Evolutionary conservation across 495 filamentous ascomycete genomes (phyloP), one percentile per base, ranked within the genome.

Genomic region (Tetracladium setigerum): DNA sequence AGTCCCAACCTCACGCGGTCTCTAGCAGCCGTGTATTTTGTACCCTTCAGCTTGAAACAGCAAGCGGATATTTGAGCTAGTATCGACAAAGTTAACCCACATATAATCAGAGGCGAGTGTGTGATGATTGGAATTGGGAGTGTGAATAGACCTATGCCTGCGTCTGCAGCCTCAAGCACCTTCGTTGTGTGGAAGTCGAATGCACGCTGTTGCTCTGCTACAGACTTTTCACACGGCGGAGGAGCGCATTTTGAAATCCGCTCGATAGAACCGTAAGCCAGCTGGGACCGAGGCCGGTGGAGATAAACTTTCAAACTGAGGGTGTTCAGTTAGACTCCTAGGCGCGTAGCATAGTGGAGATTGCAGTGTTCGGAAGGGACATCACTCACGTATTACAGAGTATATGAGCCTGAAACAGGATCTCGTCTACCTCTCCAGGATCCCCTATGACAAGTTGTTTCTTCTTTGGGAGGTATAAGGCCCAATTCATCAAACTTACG

Each of bases 351-450:
- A n/a, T n/a, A n/a, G n/a, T n/a, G n/a, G n/a, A n/a, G n/a, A n/a
- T n/a, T n/a, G n/a, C n/a, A n/a, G 50, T 57, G 36, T 3, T 36
- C 15, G 39, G 13, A 15, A 38, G 36, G 32, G 14, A 32, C 19
- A 47, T 47, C 41, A 50, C 58, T 52, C 9, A 46, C 45, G 60
- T 69, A 57, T 76, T 72, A 15, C 77, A 60, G 14, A 78, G 65
- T 71, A 79, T 80, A 44, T 78, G 77, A n/a, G 82, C 81, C 55
- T 85, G 81, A 62, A 87, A 87, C 54, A 88, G 76, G 56, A 88
- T 73, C 60, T 86, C 77, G 48, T 88, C 83, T 5, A 83, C 72
- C 12, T 73, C 67, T 13, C 72, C 67, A 44, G 81, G 74, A n/a
- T 73, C 67, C 15, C 78, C 73, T 36, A 86, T 64, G 11, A 86